Percentiles rank a stretch among this genome's conserved stretches.
phyloP scores from a whole-genome alignment of 768 basidiomycete species.

The Butyriboletus loyo region DNA sequence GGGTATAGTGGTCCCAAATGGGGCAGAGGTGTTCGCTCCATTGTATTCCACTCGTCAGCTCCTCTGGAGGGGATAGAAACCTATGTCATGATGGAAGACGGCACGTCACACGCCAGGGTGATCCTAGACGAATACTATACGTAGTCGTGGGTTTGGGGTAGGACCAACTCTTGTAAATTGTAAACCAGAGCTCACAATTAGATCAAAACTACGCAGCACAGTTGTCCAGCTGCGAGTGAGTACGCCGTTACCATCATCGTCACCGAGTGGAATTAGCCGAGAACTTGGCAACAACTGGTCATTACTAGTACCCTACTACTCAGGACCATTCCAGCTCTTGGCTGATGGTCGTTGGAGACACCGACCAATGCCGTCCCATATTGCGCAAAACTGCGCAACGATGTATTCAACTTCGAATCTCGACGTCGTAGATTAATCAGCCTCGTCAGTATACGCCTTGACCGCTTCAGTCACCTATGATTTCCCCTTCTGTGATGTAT shows the following conservation, averaged over 20 bases:
- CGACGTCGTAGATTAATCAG: background rate
- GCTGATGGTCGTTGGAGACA: background rate
- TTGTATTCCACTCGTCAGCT: slow-evolving; percentile 51
- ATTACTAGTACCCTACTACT: too few species aligned
- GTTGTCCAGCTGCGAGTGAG: background rate
- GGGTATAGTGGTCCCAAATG: slow-evolving; percentile 51
- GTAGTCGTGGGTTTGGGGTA: background rate
- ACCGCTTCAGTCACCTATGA: background rate
- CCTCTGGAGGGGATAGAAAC: slow-evolving; percentile 50
- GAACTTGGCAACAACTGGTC: too few species aligned
- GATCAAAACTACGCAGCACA: background rate
- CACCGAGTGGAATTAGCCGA: too few species aligned
- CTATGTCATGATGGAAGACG: slow-evolving; percentile 63
- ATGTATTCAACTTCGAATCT: background rate
- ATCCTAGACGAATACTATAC: slow-evolving; percentile 43
- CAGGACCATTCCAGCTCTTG: too few species aligned
- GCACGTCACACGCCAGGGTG: slow-evolving; percentile 54
- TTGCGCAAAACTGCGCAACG: background rate
- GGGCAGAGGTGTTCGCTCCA: slow-evolving; percentile 65
- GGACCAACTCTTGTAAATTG: background rate
- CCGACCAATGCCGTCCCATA: background rate
- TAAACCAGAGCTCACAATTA: background rate
- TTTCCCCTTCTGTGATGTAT: slow-evolving; percentile 9
- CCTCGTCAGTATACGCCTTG: background rate
- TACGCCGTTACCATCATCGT: background rate